phyloP scores from a whole-genome alignment of 2,329 filamentous ascomycete genomes.

The Aspergillus glaucus region DNA sequence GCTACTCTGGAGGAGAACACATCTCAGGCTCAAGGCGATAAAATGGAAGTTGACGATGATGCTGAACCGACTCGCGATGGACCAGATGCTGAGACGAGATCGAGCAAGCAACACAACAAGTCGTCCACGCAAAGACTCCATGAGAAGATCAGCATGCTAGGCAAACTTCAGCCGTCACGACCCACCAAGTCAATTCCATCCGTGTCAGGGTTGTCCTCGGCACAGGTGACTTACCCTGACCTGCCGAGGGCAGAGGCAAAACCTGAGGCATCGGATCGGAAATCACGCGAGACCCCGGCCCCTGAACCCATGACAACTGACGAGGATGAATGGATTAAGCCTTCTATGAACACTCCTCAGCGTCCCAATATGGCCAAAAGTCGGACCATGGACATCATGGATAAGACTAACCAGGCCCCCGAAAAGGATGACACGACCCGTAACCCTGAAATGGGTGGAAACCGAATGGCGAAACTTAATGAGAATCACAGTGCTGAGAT shows the following conservation, averaged over 20 bases:
- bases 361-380: slow-evolving; percentile 55
- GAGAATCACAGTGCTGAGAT: slow-evolving; percentile 21
- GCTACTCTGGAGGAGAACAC: slow-evolving; percentile 37
- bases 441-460: slow-evolving; percentile 8
- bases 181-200: slow-evolving; percentile 42
- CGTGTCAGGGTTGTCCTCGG: slow-evolving; percentile 18
- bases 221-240: slow-evolving; percentile 33
- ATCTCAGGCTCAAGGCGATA: slow-evolving; percentile 39
- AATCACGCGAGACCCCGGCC: slow-evolving; percentile 14
- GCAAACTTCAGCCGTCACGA: slow-evolving; percentile 46
- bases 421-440: slow-evolving; percentile 7
- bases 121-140: slow-evolving; percentile 90
- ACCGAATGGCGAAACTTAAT: slow-evolving; percentile 10
- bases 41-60: slow-evolving; percentile 49
- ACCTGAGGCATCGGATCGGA: slow-evolving; percentile 14
- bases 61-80: slow-evolving; percentile 47
- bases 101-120: slow-evolving; percentile 64
- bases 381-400: slow-evolving; percentile 57
- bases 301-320: slow-evolving; percentile 29
- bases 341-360: slow-evolving; percentile 35
- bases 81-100: slow-evolving; percentile 43
- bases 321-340: slow-evolving; percentile 57
- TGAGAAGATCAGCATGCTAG: slow-evolving; percentile 78
- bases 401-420: slow-evolving; percentile 28
- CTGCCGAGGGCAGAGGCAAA: slow-evolving; percentile 26